phyloP scores from a whole-genome alignment of 129 eudicot genomes.

The Calendula officinalis region DNA sequence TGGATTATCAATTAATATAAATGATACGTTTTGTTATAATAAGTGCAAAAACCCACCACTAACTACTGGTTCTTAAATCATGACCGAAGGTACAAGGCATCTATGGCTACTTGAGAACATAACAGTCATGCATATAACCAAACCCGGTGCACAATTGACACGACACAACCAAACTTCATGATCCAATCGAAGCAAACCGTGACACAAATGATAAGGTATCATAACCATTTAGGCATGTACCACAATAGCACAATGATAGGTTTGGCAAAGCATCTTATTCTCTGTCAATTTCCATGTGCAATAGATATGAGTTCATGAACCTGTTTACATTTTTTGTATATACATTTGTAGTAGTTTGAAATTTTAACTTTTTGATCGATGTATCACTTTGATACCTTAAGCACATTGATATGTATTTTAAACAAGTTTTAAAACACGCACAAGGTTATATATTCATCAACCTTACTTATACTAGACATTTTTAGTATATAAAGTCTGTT shows the following conservation, averaged over 20 bases:
- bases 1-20: too few relatives aligned
- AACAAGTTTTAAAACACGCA: too few relatives aligned
- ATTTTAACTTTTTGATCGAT: too few relatives aligned
- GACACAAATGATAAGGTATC: slow-evolving; percentile 2
- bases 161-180: slow-evolving; percentile 1
- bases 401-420: too few relatives aligned
- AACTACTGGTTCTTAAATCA: not conserved
- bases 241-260: slow-evolving; percentile 7
- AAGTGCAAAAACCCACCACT: not conserved
- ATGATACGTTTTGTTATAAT: not conserved
- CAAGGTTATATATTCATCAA: too few relatives aligned
- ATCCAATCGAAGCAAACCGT: slow-evolving; percentile 5
- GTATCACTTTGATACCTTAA: too few relatives aligned
- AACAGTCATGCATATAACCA: not conserved
- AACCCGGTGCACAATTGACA: slow-evolving; percentile 1
- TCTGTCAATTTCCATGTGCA: slow-evolving; percentile 27
- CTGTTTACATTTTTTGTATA: too few relatives aligned
- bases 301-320: slow-evolving; percentile 5
- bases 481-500: too few relatives aligned
- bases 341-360: too few relatives aligned
- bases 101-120: slow-evolving; percentile 6
- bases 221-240: slow-evolving; percentile 13
- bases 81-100: not conserved
- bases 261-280: slow-evolving; percentile 30
- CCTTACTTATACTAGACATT: too few relatives aligned